Percentiles rank a stretch among this genome's conserved stretches.
phyloP scores from a whole-genome alignment of 768 basidiomycete genomes.

The Boletus huronensis region DNA sequence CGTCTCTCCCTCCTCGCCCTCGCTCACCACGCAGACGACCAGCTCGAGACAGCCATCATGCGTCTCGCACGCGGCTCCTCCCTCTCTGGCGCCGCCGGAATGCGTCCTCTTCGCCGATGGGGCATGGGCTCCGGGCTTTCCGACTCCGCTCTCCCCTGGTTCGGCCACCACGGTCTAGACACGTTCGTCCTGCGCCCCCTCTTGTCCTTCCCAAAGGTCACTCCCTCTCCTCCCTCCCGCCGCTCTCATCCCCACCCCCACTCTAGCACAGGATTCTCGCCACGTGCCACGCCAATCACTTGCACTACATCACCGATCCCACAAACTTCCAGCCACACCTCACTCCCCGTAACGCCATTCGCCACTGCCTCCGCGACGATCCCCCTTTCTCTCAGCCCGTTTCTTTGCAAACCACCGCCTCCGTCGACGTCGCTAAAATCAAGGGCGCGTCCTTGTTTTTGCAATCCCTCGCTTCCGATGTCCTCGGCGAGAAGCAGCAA shows the following conservation, averaged over 20 bases:
- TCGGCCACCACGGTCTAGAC: constrained; percentile 56
- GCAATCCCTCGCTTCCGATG: constrained; percentile 32
- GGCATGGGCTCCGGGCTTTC: constrained; percentile 60
- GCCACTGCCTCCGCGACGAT: constrained; percentile 38
- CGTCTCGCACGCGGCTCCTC: constrained; percentile 59
- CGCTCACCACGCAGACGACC: constrained; percentile 81
- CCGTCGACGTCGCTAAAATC: constrained; percentile 33
- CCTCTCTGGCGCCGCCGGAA: constrained; percentile 58
- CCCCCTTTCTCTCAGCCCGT: constrained; percentile 12
- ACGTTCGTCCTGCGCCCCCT: constrained; percentile 73
- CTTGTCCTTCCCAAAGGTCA: constrained; percentile 64
- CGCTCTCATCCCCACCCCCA: not conserved
- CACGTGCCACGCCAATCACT: constrained; percentile 61
- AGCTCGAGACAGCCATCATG: constrained; percentile 78
- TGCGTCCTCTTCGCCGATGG: constrained; percentile 65
- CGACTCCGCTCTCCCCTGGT: constrained; percentile 35
- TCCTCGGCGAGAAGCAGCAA: constrained; percentile 32
- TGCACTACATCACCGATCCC: constrained; percentile 61
- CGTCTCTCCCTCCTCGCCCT: constrained; percentile 49
- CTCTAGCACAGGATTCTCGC: constrained; percentile 74
- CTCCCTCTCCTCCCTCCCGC: not conserved
- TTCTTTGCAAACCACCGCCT: constrained; percentile 31
- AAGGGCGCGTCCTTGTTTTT: constrained; percentile 29
- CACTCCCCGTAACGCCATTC: constrained; percentile 70
- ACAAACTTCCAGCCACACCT: constrained; percentile 74